These are phyloP conservation scores for Berberis thunbergii DNA, from an alignment of 164 flowering plant species.

Conservation along the genomic window DNA sequence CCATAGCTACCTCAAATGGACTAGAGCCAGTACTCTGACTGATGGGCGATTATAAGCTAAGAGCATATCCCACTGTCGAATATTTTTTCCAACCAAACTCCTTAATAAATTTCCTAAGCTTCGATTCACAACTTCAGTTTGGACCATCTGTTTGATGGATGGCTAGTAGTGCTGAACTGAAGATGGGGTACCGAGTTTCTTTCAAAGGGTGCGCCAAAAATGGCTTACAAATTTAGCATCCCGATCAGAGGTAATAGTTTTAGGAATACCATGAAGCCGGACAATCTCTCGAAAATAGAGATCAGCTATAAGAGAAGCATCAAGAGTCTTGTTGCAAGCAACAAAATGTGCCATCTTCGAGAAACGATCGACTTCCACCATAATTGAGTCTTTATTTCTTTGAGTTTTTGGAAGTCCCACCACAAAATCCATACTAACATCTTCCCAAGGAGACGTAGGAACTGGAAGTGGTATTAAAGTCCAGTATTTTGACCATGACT, in stretches of 20 bases:
- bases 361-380: too few relatives aligned
- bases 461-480: conserved; percentile 8
- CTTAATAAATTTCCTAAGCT: neutral
- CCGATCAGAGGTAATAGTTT: neutral
- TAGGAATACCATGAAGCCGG: conserved; percentile 5
- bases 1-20: conserved; percentile 12
- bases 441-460: conserved; percentile 9
- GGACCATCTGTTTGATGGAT: conserved; percentile 1
- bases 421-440: too few relatives aligned
- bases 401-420: too few relatives aligned
- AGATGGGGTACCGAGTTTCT: conserved; percentile 1
- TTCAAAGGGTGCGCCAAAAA: conserved; percentile 9
- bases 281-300: conserved; percentile 4
- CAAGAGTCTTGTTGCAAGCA: neutral
- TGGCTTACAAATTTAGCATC: conserved; percentile 8
- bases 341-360: neutral
- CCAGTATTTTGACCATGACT: neutral
- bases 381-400: too few relatives aligned
- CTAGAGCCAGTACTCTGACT: neutral
- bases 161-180: neutral
- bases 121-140: neutral
- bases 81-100: neutral
- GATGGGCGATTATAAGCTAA: neutral
- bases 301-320: conserved; percentile 1
- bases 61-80: neutral